Percentiles rank a stretch among this genome's conserved stretches.
phyloP scores from a whole-genome alignment of 2,329 filamentous ascomycete genomes.

The Ophiostoma piceae region DNA sequence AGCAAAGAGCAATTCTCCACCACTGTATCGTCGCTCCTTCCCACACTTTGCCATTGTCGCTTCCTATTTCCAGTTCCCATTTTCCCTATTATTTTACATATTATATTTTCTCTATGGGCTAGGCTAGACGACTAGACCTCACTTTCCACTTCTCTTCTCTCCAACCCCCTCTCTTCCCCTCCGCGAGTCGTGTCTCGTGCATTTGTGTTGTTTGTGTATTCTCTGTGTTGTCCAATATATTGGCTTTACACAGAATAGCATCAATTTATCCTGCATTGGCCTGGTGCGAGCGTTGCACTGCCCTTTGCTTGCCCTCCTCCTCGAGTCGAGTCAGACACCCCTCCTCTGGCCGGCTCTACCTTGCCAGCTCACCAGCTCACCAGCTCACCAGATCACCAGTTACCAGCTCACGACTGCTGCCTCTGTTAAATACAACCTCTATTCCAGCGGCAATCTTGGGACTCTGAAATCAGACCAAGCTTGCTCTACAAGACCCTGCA shows the following conservation, averaged over 20 bases:
- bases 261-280: slow-evolving; percentile 5
- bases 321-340: neutral
- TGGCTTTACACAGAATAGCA: neutral
- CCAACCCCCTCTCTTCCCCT: slow-evolving; percentile 6
- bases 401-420: neutral
- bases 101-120: neutral
- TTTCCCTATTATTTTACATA: neutral
- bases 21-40: slow-evolving; percentile 1
- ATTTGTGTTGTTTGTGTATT: neutral
- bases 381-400: neutral
- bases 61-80: neutral
- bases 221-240: slow-evolving; percentile 1
- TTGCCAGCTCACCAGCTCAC: neutral
- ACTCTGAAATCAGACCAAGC: neutral
- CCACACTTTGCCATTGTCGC: neutral
- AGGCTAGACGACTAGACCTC: slow-evolving; percentile 8
- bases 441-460: neutral
- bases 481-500: neutral
- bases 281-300: slow-evolving; percentile 8
- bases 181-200: neutral
- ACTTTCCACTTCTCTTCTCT: neutral
- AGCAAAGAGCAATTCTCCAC: neutral
- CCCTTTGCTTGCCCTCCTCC: neutral
- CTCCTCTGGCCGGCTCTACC: neutral
- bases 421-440: neutral